phyloP scores from a whole-genome alignment of 192 early-diverging fungal species.

The Dimargaris cristalligena region DNA sequence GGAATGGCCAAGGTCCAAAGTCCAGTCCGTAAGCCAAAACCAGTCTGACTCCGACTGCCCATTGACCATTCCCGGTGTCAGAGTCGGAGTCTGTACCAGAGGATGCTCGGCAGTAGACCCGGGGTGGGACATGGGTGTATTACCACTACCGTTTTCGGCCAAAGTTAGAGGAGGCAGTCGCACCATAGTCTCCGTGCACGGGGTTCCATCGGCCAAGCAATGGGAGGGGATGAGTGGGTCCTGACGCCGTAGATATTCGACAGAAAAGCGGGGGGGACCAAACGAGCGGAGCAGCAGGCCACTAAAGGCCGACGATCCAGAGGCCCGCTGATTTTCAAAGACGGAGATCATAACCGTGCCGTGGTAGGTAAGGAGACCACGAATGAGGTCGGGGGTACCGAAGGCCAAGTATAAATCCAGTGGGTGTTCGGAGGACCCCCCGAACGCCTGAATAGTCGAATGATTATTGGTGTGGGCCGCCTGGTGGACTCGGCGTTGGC shows the following conservation, averaged over 20 bases:
- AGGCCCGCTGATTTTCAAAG: conserved; percentile 52
- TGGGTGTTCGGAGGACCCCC: not conserved
- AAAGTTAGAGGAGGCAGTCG: conserved; percentile 3
- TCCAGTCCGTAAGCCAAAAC: conserved; percentile 76
- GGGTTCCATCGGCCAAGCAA: conserved; percentile 8
- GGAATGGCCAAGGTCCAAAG: conserved; percentile 43
- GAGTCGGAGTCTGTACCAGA: not conserved
- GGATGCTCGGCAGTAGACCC: not conserved
- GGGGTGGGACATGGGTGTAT: too few relatives aligned
- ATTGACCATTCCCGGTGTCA: too few relatives aligned
- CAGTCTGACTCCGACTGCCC: conserved; percentile 31
- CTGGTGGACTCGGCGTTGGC: conserved; percentile 11
- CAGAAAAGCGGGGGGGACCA: conserved; percentile 33
- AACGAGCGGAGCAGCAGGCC: conserved; percentile 19
- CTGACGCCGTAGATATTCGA: not conserved
- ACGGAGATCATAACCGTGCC: conserved; percentile 38
- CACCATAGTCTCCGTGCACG: not conserved
- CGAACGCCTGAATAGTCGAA: too few relatives aligned
- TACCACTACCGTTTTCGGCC: too few relatives aligned
- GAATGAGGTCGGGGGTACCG: conserved; percentile 10
- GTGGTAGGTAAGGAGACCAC: conserved; percentile 31
- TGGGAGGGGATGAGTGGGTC: conserved; percentile 6
- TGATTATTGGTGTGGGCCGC: not conserved
- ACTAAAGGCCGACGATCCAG: conserved; percentile 20
- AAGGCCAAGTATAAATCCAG: not conserved